Base-by-base conservation (phyloP, 805 yeast genomes). In the Myxozyma monticola region DNA sequence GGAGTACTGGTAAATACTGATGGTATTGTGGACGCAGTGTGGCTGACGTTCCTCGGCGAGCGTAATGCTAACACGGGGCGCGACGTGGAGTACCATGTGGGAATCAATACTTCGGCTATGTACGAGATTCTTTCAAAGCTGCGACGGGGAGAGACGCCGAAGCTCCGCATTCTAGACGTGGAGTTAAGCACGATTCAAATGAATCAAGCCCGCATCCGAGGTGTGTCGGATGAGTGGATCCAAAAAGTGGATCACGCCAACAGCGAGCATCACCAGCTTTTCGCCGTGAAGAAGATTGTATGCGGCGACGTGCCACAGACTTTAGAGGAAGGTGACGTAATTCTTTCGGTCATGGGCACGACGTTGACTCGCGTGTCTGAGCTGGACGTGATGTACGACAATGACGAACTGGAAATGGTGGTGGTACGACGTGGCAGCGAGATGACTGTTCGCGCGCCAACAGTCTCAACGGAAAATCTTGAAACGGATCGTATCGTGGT, bases 161-260 rank as follows among this genome's bases (percentile, higher is more conserved):
- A 76, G 25, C 73, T 68, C 14, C 75, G 85, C 53, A 81, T 88
- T 42, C 75, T 90, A 42, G 96, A 89, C 63, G 84, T 87, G 31
- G 96, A 88, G 61, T 81, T 88, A 60, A 76, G 78, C 14, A 74
- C 89, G 0, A 72, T 85, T 29, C 77, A 87, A 1, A 72, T 88
- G 21, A 76, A 81, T 22, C 84, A 80, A 62, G 95, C 95, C 2
- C 80, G 96, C 67, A 78, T 86, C 38, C 76, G 87, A 62, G 95
- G 95, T n/a, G 95, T 89, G 20, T 79, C 93, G 0, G 91, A 86
- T 60, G 80, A 79, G 37, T 88, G 95, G 95, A 84, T 90, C 53
- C 63, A 73, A 30, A 75, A 73, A 54, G 76, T 87, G 64, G 95
- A 87, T 65, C 73, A 76, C 22, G 76, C 75, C 28, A 76, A 80